Conservation (phyloP, 169 alveolate genomes). For the Plasmodium knowlesi region DNA sequence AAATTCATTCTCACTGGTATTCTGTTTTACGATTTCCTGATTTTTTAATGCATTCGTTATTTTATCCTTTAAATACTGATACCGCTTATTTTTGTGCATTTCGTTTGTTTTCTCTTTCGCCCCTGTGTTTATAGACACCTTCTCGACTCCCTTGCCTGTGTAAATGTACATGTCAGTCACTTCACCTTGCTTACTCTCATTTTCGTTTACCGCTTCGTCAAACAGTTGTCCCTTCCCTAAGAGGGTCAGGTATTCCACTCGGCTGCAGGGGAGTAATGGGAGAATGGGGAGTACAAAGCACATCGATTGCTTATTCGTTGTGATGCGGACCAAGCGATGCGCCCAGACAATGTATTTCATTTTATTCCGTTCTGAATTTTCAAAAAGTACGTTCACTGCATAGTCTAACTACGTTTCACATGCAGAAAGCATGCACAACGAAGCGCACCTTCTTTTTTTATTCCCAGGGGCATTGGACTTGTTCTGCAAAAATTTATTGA, state of each 20-base stretch:
- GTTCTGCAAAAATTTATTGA: conserved; percentile 21
- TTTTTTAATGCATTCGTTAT: conserved; percentile 28
- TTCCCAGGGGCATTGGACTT: conserved; percentile 2
- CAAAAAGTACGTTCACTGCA: not conserved
- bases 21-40: conserved; percentile 29
- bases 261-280: conserved; percentile 11
- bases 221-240: conserved; percentile 25
- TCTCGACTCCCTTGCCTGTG: conserved; percentile 43
- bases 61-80: conserved; percentile 56
- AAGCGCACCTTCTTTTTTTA: conserved; percentile 46
- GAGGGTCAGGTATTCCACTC: conserved; percentile 39
- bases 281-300: not conserved
- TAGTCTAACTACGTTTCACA: not conserved
- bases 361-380: not conserved
- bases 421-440: not conserved
- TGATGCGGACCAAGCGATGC: not conserved
- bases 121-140: conserved; percentile 41
- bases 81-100: conserved; percentile 14
- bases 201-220: not conserved
- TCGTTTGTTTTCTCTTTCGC: conserved; percentile 14
- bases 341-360: not conserved
- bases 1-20: not conserved
- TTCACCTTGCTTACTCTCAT: not conserved
- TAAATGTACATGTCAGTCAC: conserved; percentile 50
- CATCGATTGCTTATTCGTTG: not conserved